phyloP scores from a whole-genome alignment of 2,329 filamentous ascomycete genomes.

The Ilyonectria sp. region DNA sequence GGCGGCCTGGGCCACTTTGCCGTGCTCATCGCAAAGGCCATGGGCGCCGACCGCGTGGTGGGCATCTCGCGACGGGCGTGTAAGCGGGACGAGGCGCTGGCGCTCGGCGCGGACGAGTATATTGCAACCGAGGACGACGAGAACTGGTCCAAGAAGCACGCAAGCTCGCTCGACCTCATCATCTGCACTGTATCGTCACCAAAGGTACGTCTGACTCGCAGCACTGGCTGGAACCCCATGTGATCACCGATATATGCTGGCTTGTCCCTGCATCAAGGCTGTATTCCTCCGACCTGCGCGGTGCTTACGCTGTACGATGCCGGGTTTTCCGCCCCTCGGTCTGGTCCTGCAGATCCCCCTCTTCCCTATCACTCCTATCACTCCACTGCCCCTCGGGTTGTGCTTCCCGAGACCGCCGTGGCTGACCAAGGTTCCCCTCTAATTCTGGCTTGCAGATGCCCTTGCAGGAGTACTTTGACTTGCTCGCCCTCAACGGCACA shows the following conservation, averaged over 20 bases:
- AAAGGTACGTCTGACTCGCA: constrained; percentile 32
- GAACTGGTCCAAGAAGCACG: constrained; percentile 67
- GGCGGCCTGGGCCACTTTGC: constrained; percentile 80
- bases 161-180: constrained; percentile 78
- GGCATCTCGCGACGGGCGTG: constrained; percentile 69
- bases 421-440: background rate
- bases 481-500: constrained; percentile 66
- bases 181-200: constrained; percentile 77
- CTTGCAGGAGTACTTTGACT: constrained; percentile 34
- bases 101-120: constrained; percentile 70
- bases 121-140: constrained; percentile 67
- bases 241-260: background rate
- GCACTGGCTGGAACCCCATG: background rate
- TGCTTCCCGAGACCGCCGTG: constrained; percentile 1
- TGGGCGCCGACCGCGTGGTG: constrained; percentile 69
- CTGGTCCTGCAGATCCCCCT: background rate
- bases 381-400: constrained; percentile 3
- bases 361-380: background rate
- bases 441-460: constrained; percentile 38
- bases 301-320: constrained; percentile 1
- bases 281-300: background rate
- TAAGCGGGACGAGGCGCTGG: constrained; percentile 69
- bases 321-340: background rate
- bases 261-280: background rate
- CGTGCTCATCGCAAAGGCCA: constrained; percentile 75